These are phyloP conservation scores for Ustilago cynodontis DNA, from an alignment of 1,284 basidiomycete genomes.

Conservation along the genomic window DNA sequence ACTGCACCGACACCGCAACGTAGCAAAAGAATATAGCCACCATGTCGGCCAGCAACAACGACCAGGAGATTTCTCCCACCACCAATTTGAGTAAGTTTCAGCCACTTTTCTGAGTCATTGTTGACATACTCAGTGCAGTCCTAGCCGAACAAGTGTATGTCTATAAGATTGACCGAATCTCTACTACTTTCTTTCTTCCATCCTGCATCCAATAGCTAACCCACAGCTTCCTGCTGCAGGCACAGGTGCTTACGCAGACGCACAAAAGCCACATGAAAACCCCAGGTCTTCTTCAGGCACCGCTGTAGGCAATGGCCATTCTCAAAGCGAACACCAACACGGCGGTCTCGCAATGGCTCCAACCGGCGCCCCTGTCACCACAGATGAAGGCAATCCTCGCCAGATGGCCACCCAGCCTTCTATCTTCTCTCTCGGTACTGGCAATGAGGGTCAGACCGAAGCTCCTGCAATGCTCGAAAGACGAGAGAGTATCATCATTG, in stretches of 20 bases:
- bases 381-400: constrained; percentile 20
- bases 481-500: constrained; percentile 39
- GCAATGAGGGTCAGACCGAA: constrained; percentile 1
- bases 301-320: constrained; percentile 12
- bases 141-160: background rate
- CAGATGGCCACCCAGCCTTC: constrained; percentile 42
- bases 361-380: constrained; percentile 42
- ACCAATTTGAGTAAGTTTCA: constrained; percentile 31
- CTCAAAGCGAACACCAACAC: constrained; percentile 14
- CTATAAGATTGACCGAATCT: background rate
- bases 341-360: constrained; percentile 36
- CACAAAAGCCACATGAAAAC: background rate
- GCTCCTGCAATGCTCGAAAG: constrained; percentile 31
- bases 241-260: constrained; percentile 30
- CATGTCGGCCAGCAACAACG: constrained; percentile 13
- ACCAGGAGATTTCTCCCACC: constrained; percentile 27
- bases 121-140: no score
- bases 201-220: constrained; percentile 18
- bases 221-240: constrained; percentile 34
- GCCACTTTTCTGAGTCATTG: background rate
- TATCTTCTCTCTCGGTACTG: constrained; percentile 32
- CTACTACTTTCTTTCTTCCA: background rate
- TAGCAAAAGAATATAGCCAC: constrained; percentile 1
- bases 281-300: constrained; percentile 17
- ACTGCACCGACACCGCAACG: constrained; percentile 6